These are phyloP conservation scores for Magnaporthiopsis incrustans DNA, from an alignment of 2,329 filamentous ascomycete genomes.

Conservation along the genomic window DNA sequence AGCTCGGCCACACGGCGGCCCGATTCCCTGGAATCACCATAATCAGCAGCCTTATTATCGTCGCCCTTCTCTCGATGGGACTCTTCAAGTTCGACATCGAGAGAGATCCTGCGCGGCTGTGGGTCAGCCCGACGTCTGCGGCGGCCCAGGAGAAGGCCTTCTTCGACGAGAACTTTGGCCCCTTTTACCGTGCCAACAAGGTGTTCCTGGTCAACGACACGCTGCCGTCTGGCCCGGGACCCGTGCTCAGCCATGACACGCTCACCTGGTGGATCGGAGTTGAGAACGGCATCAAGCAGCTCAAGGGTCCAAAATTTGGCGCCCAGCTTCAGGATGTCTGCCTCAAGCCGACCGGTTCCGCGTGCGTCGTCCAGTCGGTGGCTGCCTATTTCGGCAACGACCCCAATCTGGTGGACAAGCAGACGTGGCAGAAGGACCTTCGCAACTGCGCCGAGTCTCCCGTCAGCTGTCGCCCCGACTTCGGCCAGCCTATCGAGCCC, in stretches of 20 bases:
- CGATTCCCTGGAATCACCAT: slow-evolving; percentile 83
- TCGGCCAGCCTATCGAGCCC: slow-evolving; percentile 80
- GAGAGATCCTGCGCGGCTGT: slow-evolving; percentile 80
- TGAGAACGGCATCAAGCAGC: slow-evolving; percentile 64
- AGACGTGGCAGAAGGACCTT: slow-evolving; percentile 65
- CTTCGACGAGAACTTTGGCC: slow-evolving; percentile 88
- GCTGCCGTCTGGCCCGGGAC: slow-evolving; percentile 50
- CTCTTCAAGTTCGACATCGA: slow-evolving; percentile 89
- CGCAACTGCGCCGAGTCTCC: slow-evolving; percentile 69
- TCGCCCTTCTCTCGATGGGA: slow-evolving; percentile 73
- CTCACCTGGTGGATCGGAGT: slow-evolving; percentile 91
- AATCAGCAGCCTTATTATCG: slow-evolving; percentile 61
- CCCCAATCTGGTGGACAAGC: slow-evolving; percentile 50
- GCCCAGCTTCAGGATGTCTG: slow-evolving; percentile 76
- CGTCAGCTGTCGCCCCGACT: slow-evolving; percentile 78
- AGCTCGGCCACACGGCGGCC: slow-evolving; percentile 72
- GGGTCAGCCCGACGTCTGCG: slow-evolving; percentile 90
- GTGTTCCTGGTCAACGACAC: slow-evolving; percentile 90
- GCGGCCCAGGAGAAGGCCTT: slow-evolving; percentile 90
- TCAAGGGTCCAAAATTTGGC: slow-evolving; percentile 62
- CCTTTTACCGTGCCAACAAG: slow-evolving; percentile 92
- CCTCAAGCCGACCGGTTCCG: slow-evolving; percentile 84
- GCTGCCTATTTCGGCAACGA: slow-evolving; percentile 76
- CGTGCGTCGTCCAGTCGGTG: slow-evolving; percentile 90
- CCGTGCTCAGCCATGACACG: slow-evolving; percentile 82